Percentiles rank a stretch among this genome's conserved stretches.
These are phyloP conservation scores for Vitis hybrid DNA, from an alignment of 177 flowering plant species.

Conservation along the genomic window DNA sequence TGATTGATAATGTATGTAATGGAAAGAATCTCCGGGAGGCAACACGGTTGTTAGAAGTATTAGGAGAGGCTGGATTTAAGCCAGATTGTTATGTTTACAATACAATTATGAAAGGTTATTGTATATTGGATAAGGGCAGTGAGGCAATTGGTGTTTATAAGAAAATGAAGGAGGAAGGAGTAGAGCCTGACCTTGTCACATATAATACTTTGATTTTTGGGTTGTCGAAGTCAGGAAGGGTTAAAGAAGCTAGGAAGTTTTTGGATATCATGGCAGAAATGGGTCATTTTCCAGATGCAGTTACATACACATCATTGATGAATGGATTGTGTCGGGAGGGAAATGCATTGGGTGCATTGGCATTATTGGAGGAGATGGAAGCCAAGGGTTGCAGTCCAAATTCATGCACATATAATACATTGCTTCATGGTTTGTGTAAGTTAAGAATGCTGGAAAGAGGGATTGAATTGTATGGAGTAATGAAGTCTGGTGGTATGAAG, in stretches of 20 bases:
- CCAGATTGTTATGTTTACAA: constrained; percentile 88
- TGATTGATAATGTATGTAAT: constrained; percentile 84
- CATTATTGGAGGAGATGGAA: constrained; percentile 75
- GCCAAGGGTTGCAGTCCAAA: constrained; percentile 72
- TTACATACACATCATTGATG: constrained; percentile 89
- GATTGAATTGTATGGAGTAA: constrained; percentile 52
- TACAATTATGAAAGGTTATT: constrained; percentile 90
- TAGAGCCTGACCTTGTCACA: constrained; percentile 81
- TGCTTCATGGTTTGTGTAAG: constrained; percentile 89
- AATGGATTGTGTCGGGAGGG: constrained; percentile 92
- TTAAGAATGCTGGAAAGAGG: constrained; percentile 61
- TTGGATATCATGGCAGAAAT: constrained; percentile 60
- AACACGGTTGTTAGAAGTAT: constrained; percentile 49
- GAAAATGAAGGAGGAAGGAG: constrained; percentile 76
- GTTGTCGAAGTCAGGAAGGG: constrained; percentile 75
- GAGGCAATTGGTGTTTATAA: constrained; percentile 75
- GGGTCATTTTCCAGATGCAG: constrained; percentile 78
- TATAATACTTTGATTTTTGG: constrained; percentile 90
- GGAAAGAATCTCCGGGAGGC: constrained; percentile 80
- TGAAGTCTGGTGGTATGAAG: constrained; percentile 65
- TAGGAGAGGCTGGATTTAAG: constrained; percentile 64
- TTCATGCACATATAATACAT: constrained; percentile 75
- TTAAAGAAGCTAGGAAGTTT: constrained; percentile 62
- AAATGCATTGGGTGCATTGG: constrained; percentile 65
- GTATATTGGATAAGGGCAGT: constrained; percentile 53